Evolutionary conservation across 352 stramenopile species (phyloP), one percentile per base, ranked within the genome.

Genomic region (Discostella stelligera): DNA sequence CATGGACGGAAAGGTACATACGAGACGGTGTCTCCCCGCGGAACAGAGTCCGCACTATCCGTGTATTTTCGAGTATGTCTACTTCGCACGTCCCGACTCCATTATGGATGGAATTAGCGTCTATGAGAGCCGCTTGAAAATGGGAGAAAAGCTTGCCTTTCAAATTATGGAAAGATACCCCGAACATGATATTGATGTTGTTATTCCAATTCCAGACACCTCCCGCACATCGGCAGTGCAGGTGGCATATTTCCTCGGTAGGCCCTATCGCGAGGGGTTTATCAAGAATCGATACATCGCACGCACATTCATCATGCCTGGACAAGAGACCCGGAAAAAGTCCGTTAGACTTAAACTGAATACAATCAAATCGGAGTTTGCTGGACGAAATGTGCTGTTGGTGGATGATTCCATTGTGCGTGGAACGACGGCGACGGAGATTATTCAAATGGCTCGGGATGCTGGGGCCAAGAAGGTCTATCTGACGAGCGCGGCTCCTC

Each of bases 51-150:
- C 48, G 21, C 90, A 97, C 13, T 92, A 87, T 9, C 97, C 97
- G n/a, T 99, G 97, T 84, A 98, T 99, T 76, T 99, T 99, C 82
- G 97, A 99, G 90, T 98, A 99, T 87, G 97, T 99, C 44, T 99
- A 99, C 89, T 99, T 99, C 90, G 96, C 97, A 1, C 94, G 97
- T 46, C 97, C 97, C 7, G 97, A 99, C 88, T 98, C 95, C 54
- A 97, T 98, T 77, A 98, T 99, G 83, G 96, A 99, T 84, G 96
- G 96, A 48, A 95, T 99, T 16, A 98, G 94, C 23, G 96, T 99
- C 10, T 99, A 99, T 89, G 94, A 98, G 81, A 95, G 96, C 16
- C 91, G 97, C 25, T 93, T 98, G 27, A 98, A 98, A 75, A 99
- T 99, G 97, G 97, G 97, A 65, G 91, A 95, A 78, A 98, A 98